Evolutionary conservation across 345 rosid species (phyloP).

Genomic region (Eucalyptus erythrocorys): DNA sequence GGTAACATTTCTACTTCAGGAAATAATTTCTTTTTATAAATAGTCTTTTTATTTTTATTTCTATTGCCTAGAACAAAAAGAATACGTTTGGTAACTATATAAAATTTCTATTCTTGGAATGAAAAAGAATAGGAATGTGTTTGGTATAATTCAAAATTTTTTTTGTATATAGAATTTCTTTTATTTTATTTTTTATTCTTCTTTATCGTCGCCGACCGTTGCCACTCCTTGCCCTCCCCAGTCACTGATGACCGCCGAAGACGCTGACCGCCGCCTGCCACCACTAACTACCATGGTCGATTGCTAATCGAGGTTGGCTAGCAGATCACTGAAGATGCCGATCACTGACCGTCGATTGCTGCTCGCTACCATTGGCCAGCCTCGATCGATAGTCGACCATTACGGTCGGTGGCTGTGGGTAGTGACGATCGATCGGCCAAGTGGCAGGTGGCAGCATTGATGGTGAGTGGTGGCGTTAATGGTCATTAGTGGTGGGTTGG

Average conservation of each 20-base stretch:
- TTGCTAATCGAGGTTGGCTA: rapidly evolving
- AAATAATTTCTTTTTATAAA: too few species aligned
- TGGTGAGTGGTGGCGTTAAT: rapidly evolving
- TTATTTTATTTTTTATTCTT: too few species aligned
- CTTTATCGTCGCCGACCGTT: rapidly evolving
- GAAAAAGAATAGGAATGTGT: too few species aligned
- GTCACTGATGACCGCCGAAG: rapidly evolving
- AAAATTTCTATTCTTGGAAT: too few species aligned
- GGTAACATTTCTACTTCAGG: rapidly evolving
- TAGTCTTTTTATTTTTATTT: too few species aligned
- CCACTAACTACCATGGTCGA: rapidly evolving
- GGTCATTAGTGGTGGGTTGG: too few species aligned
- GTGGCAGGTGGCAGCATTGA: rapidly evolving
- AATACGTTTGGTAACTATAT: too few species aligned
- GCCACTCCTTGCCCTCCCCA: rapidly evolving
- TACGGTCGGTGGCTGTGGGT: rapidly evolving
- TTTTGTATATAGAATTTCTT: too few species aligned
- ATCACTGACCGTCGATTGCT: rapidly evolving
- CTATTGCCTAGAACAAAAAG: rapidly evolving
- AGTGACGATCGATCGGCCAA: rapidly evolving
- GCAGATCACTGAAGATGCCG: rapidly evolving
- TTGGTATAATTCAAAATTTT: rapidly evolving
- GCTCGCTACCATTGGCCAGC: rapidly evolving
- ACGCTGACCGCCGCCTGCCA: rapidly evolving
- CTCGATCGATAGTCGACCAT: rapidly evolving